These are phyloP conservation scores for Apiotrichum domesticum DNA, from an alignment of 1,284 basidiomycete species.

Conservation along the genomic window DNA sequence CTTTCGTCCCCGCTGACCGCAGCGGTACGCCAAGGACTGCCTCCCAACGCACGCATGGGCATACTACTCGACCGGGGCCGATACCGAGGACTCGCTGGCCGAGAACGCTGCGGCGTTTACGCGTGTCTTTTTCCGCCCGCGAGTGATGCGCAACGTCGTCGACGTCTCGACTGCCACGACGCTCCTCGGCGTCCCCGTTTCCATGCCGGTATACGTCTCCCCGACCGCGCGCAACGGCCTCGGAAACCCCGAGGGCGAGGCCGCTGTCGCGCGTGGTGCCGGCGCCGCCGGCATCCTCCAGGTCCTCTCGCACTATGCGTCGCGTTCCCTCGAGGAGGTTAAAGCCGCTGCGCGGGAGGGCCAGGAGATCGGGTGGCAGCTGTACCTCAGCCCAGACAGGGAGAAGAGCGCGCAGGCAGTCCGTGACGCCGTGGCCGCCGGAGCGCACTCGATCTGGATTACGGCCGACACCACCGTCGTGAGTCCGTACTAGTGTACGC, in stretches of 20 bases:
- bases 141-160: conserved; percentile 66
- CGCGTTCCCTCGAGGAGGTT: conserved; percentile 48
- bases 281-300: conserved; percentile 43
- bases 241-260: conserved; percentile 47
- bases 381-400: conserved; percentile 35
- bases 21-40: conserved; percentile 56
- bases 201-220: conserved; percentile 73
- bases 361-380: conserved; percentile 36
- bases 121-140: conserved; percentile 72
- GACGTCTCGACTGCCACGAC: conserved; percentile 64
- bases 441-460: conserved; percentile 47
- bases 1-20: background rate
- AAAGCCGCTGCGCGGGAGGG: conserved; percentile 32
- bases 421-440: conserved; percentile 38
- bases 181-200: conserved; percentile 63
- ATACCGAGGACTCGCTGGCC: conserved; percentile 57
- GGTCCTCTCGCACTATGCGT: conserved; percentile 48
- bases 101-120: conserved; percentile 67
- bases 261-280: conserved; percentile 49
- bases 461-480: conserved; percentile 49
- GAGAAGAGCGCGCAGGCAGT: conserved; percentile 43
- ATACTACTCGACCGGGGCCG: conserved; percentile 73
- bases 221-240: conserved; percentile 55
- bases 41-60: conserved; percentile 65
- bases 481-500: conserved; percentile 20